Evolutionary conservation across 441 rosid genomes (phyloP).

Genomic region (Erysimum pusillum): DNA sequence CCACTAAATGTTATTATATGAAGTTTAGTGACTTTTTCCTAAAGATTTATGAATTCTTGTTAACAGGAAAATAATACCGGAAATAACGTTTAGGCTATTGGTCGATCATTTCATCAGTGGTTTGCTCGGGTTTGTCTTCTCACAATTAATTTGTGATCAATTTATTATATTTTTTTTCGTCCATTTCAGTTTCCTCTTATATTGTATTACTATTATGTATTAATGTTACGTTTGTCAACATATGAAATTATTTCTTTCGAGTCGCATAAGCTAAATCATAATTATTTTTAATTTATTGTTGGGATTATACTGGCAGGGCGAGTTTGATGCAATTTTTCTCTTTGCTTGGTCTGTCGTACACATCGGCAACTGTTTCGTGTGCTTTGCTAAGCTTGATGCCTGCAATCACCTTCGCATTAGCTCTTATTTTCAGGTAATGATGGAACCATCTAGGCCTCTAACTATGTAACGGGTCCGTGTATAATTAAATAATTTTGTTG

Average conservation of each 20-base stretch:
- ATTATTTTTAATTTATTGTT: not conserved
- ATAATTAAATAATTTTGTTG: too few relatives aligned
- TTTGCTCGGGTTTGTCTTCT: slow-evolving; percentile 44
- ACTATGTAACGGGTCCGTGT: too few relatives aligned
- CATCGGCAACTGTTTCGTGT: slow-evolving; percentile 66
- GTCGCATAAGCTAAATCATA: too few relatives aligned
- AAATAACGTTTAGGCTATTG: slow-evolving; percentile 39
- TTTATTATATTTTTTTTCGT: not conserved
- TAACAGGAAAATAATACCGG: slow-evolving; percentile 48
- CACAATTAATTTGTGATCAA: not conserved
- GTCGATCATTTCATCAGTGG: slow-evolving; percentile 48
- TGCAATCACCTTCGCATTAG: slow-evolving; percentile 59
- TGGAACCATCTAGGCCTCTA: slow-evolving; percentile 27
- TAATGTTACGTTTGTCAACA: not conserved
- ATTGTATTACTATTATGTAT: too few relatives aligned
- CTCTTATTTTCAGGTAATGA: slow-evolving; percentile 61
- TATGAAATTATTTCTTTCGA: not conserved
- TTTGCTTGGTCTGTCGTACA: slow-evolving; percentile 60
- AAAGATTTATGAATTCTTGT: too few relatives aligned
- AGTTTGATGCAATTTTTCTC: slow-evolving; percentile 62
- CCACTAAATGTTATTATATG: too few relatives aligned
- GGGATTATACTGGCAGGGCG: slow-evolving; percentile 52
- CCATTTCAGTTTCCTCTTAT: not conserved
- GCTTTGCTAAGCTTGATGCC: slow-evolving; percentile 64
- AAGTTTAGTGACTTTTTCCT: too few relatives aligned